phyloP scores from a whole-genome alignment of 1,284 basidiomycete genomes.

The Puccinia horiana region DNA sequence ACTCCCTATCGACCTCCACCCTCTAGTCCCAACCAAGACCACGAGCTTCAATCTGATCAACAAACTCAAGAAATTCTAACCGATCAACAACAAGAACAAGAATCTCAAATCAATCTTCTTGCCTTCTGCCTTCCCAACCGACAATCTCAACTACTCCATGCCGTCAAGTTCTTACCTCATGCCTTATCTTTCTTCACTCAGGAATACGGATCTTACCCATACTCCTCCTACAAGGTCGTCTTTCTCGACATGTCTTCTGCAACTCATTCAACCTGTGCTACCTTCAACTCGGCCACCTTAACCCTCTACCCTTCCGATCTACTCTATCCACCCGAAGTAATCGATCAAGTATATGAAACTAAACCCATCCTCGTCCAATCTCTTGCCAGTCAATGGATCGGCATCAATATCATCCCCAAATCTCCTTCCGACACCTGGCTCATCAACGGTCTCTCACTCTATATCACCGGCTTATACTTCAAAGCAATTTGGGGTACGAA shows the following conservation, averaged over 20 bases:
- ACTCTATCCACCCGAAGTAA: constrained; percentile 81
- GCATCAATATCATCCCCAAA: constrained; percentile 92
- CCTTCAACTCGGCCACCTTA: constrained; percentile 81
- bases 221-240: constrained; percentile 90
- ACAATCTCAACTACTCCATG: constrained; percentile 68
- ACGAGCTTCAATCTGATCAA: not conserved
- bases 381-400: constrained; percentile 93
- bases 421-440: constrained; percentile 96
- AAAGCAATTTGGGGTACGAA: constrained; percentile 89
- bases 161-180: constrained; percentile 76
- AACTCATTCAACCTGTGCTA: constrained; percentile 64
- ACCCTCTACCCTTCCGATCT: constrained; percentile 79
- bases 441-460: constrained; percentile 85
- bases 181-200: constrained; percentile 89
- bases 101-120: constrained; percentile 75
- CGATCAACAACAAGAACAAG: not conserved
- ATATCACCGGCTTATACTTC: constrained; percentile 85
- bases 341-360: constrained; percentile 91
- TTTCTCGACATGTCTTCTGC: constrained; percentile 79
- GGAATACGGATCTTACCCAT: constrained; percentile 95
- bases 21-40: constrained; percentile 8
- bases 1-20: constrained; percentile 10
- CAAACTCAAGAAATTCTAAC: constrained; percentile 12
- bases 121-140: constrained; percentile 87
- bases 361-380: constrained; percentile 82